Conservation (phyloP, 305 asterid genomes). For the Fraxinus nigra region DNA sequence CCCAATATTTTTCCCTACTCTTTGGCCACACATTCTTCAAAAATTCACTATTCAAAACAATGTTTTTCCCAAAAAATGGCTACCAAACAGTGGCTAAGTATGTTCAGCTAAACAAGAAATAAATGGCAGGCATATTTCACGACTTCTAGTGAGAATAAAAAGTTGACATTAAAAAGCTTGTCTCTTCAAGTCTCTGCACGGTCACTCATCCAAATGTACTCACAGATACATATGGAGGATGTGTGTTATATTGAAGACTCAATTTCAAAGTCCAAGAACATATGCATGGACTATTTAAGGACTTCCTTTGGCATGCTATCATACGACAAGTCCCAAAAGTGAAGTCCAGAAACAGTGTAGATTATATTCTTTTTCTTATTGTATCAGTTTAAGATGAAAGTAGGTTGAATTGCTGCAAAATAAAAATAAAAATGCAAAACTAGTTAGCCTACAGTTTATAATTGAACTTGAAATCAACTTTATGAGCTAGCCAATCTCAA, state of each 20-base stretch:
- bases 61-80: neutral
- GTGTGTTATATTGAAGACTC: neutral
- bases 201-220: neutral
- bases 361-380: neutral
- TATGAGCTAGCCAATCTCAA: neutral
- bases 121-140: neutral
- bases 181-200: neutral
- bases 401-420: neutral
- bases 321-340: neutral
- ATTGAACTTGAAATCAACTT: neutral
- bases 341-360: conserved; percentile 3
- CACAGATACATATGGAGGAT: neutral
- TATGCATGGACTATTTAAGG: neutral
- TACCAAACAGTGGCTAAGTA: neutral
- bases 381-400: neutral
- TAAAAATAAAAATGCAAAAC: neutral
- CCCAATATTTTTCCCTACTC: neutral
- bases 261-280: neutral
- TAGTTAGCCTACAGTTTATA: neutral
- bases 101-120: conserved; percentile 18
- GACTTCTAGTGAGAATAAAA: neutral
- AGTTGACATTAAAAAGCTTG: neutral
- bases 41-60: neutral
- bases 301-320: neutral
- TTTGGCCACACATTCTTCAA: neutral